phyloP scores from a whole-genome alignment of 139 green algal species.

The Yamagishiella unicocca region DNA sequence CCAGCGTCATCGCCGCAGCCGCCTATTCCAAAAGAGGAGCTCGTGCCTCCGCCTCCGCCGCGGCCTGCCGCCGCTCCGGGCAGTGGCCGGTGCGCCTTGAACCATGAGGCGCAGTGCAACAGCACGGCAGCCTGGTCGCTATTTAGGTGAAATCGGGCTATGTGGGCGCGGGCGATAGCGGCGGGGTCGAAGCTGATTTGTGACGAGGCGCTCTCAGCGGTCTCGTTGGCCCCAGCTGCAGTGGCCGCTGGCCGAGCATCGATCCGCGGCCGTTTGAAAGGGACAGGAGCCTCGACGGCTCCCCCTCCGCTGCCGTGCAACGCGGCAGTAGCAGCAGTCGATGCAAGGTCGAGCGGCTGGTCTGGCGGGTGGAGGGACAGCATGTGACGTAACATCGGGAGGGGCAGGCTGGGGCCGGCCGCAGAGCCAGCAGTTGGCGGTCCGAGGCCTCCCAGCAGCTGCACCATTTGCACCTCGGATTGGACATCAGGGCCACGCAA shows the following conservation, averaged over 20 bases:
- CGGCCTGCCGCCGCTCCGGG: neutral
- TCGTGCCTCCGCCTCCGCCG: neutral
- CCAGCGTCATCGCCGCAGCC: neutral
- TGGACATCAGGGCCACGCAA: conserved; percentile 76
- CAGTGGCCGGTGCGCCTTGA: neutral
- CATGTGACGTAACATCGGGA: conserved; percentile 27
- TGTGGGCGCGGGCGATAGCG: neutral
- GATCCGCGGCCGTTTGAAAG: conserved; percentile 5
- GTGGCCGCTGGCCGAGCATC: neutral
- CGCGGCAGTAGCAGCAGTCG: no score
- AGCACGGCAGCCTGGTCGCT: conserved; percentile 73
- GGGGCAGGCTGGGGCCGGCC: neutral
- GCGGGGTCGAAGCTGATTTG: conserved; percentile 6
- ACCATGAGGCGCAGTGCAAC: conserved; percentile 60
- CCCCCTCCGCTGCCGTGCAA: neutral
- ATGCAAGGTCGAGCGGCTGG: neutral
- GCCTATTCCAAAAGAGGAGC: neutral
- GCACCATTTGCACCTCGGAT: conserved; percentile 74
- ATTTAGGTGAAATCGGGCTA: conserved; percentile 69
- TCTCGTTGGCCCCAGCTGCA: neutral
- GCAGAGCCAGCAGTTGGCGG: neutral
- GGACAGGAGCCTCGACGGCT: neutral
- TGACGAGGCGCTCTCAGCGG: neutral
- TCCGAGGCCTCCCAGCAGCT: neutral
- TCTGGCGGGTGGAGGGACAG: neutral